A percentile compares a stretch with the other conserved stretches of the same genome.
Conservation (phyloP, 2,329 filamentous ascomycete genomes). For the Fusarium sp. region DNA sequence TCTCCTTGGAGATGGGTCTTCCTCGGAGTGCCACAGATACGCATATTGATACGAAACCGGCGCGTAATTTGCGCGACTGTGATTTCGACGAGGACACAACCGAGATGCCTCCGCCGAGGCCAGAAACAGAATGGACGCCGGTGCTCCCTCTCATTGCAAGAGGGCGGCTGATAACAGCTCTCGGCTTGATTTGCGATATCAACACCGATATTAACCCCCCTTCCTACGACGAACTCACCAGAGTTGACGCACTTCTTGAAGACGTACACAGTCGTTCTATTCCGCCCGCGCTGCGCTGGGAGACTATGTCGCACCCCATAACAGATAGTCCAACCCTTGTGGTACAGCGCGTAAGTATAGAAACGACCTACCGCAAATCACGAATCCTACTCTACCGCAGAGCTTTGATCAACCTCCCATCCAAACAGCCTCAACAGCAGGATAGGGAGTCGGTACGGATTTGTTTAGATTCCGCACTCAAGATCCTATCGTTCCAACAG, state of each 20-base stretch:
- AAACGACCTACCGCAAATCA: constrained; percentile 21
- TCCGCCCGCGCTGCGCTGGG: constrained; percentile 17
- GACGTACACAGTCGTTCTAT: constrained; percentile 20
- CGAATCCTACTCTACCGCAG: constrained; percentile 24
- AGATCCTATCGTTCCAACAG: constrained; percentile 24
- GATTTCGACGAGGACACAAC: constrained; percentile 20
- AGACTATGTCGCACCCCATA: constrained; percentile 14
- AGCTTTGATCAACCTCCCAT: constrained; percentile 14
- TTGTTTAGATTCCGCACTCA: constrained; percentile 25
- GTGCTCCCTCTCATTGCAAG: constrained; percentile 18
- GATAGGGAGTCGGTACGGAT: constrained; percentile 14
- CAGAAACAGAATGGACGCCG: constrained; percentile 27
- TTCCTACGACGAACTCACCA: constrained; percentile 15
- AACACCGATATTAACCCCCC: constrained; percentile 17
- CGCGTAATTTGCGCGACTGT: constrained; percentile 17
- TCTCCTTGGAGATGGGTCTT: constrained; percentile 73
- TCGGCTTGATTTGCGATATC: constrained; percentile 21
- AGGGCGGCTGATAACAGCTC: constrained; percentile 15
- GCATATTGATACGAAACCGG: constrained; percentile 18
- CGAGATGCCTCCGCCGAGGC: constrained; percentile 18
- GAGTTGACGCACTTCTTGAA: constrained; percentile 17
- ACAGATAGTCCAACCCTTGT: constrained; percentile 30
- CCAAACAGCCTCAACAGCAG: constrained; percentile 12
- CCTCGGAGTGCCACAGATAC: constrained; percentile 8
- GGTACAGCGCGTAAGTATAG: constrained; percentile 21